phyloP scores from a whole-genome alignment of 768 basidiomycete genomes.

The Rhodotorula toruloides region DNA sequence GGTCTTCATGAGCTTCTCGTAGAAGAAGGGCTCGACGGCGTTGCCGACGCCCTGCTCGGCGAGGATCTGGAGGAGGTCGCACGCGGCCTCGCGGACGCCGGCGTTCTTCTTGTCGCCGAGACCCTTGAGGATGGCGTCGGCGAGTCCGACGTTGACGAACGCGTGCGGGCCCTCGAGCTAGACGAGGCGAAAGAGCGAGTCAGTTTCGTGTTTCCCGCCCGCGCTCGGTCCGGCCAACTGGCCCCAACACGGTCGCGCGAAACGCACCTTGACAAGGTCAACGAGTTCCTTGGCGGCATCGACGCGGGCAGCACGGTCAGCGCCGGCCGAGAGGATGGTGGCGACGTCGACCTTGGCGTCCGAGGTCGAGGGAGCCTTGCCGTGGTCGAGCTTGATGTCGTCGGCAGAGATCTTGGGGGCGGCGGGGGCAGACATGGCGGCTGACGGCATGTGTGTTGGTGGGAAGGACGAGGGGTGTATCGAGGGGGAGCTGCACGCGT shows the following conservation, averaged over 20 bases:
- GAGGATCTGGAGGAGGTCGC: slow-evolving; percentile 70
- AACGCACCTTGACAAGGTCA: slow-evolving; percentile 42
- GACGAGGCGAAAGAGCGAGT: slow-evolving; percentile 41
- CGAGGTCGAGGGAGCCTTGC: slow-evolving; percentile 4
- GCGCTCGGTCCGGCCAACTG: too few species aligned
- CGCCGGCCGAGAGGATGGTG: slow-evolving; percentile 33
- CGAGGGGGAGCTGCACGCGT: not conserved
- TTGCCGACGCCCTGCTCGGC: slow-evolving; percentile 53
- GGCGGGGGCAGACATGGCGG: slow-evolving; percentile 29
- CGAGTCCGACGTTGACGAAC: slow-evolving; percentile 39
- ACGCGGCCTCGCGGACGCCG: slow-evolving; percentile 73
- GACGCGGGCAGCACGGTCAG: slow-evolving; percentile 37
- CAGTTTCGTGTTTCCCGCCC: too few species aligned
- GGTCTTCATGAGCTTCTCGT: slow-evolving; percentile 62
- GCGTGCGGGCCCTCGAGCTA: slow-evolving; percentile 37
- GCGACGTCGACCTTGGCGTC: slow-evolving; percentile 41
- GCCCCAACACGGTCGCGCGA: too few species aligned
- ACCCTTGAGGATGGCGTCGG: slow-evolving; percentile 42
- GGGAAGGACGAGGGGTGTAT: not conserved
- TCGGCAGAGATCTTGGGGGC: slow-evolving; percentile 30
- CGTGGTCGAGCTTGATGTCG: slow-evolving; percentile 32
- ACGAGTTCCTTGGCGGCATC: slow-evolving; percentile 41
- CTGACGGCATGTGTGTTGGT: not conserved
- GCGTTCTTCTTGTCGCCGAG: slow-evolving; percentile 80
- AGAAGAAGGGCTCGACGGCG: slow-evolving; percentile 69